Evolutionary conservation across 345 rosid genomes (phyloP).

Genomic region (Viola odorata): DNA sequence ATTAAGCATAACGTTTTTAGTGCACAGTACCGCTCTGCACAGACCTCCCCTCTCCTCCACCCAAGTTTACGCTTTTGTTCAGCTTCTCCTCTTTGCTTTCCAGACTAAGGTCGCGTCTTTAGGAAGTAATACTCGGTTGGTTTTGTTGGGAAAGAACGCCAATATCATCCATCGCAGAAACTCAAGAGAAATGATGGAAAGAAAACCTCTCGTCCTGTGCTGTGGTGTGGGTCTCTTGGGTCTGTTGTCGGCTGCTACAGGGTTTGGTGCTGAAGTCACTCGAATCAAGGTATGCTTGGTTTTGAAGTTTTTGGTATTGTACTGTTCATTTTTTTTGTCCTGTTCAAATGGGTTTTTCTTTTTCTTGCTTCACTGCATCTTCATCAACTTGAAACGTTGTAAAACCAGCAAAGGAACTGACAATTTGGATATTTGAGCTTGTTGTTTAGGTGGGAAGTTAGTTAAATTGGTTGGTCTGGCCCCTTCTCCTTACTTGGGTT

Average conservation of each 20-base stretch:
- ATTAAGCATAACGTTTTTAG: not conserved
- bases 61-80: not conserved
- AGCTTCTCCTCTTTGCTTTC: not conserved
- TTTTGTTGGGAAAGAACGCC: not conserved
- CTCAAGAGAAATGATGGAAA: slow-evolving; percentile 38
- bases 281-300: slow-evolving; percentile 54
- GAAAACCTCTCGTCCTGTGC: slow-evolving; percentile 48
- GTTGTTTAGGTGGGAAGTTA: no score
- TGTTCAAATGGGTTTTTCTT: not conserved
- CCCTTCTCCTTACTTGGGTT: no score
- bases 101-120: not conserved
- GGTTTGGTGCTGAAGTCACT: slow-evolving; percentile 92
- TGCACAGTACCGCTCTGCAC: not conserved
- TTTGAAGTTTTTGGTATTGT: not conserved
- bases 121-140: no score
- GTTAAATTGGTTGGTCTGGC: no score
- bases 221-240: slow-evolving; percentile 55
- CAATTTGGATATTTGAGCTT: no score
- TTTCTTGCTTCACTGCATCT: not conserved
- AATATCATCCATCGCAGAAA: not conserved
- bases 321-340: slow-evolving; percentile 4
- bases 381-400: not conserved
- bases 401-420: no score
- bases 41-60: no score
- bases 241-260: slow-evolving; percentile 65